phyloP scores from a whole-genome alignment of 257 asterid species.

The Solanum raphanifolium region DNA sequence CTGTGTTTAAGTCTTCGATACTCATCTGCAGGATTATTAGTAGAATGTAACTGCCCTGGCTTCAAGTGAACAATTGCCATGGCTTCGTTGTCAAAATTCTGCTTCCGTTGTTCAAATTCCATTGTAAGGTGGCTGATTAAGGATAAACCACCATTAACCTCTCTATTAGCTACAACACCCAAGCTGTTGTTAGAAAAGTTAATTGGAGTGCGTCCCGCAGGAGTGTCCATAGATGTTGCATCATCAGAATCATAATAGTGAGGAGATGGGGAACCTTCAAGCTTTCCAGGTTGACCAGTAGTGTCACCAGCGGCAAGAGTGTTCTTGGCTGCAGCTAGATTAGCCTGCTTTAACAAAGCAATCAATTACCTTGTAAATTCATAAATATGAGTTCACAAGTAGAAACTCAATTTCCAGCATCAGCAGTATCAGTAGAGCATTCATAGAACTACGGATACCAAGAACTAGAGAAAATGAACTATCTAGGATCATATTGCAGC shows the following conservation, averaged over 20 bases:
- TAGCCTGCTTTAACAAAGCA: slow-evolving; percentile 38
- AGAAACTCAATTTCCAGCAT: background rate
- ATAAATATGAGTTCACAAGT: background rate
- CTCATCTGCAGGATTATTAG: slow-evolving; percentile 29
- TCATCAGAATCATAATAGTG: slow-evolving; percentile 58
- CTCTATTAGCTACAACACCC: slow-evolving; percentile 22
- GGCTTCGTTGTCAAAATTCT: slow-evolving; percentile 45
- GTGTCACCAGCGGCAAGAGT: slow-evolving; percentile 33
- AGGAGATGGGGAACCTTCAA: slow-evolving; percentile 48
- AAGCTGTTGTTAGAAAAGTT: slow-evolving; percentile 24
- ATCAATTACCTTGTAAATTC: background rate
- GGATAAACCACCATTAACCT: slow-evolving; percentile 26
- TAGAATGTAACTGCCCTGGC: slow-evolving; percentile 17
- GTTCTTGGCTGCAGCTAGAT: slow-evolving; percentile 59
- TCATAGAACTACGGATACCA: background rate
- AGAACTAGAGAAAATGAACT: background rate
- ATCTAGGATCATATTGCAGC: background rate
- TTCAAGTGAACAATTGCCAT: slow-evolving; percentile 32
- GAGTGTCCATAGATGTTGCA: slow-evolving; percentile 46
- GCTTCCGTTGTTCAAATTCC: slow-evolving; percentile 55
- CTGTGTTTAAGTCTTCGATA: slow-evolving; percentile 39
- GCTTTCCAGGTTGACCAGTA: slow-evolving; percentile 25
- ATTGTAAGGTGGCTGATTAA: slow-evolving; percentile 37
- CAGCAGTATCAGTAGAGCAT: background rate
- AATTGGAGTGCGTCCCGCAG: slow-evolving; percentile 52